These are phyloP conservation scores for Colletotrichum siamense DNA, from an alignment of 2,329 filamentous ascomycete species.

Conservation along the genomic window DNA sequence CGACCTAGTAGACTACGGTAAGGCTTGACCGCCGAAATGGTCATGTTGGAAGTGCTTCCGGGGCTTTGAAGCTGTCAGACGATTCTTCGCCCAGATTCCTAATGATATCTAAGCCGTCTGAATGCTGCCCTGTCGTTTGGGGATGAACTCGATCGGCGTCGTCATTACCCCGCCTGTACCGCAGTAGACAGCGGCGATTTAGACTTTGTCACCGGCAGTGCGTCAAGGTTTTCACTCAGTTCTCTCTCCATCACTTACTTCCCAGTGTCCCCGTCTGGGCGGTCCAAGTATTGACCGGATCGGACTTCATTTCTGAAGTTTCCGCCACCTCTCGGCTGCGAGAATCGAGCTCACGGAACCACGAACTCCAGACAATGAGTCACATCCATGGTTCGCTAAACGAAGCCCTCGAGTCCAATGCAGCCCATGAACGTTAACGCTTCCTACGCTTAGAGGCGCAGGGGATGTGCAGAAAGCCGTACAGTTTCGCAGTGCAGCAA, in stretches of 20 bases:
- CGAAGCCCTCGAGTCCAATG: neutral
- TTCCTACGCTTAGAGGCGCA: neutral
- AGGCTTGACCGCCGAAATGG: neutral
- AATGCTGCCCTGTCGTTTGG: neutral
- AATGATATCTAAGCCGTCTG: neutral
- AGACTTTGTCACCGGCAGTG: neutral
- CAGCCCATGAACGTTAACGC: neutral
- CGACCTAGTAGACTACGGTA: neutral
- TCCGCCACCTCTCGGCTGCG: neutral
- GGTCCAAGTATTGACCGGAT: neutral
- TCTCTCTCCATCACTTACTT: neutral
- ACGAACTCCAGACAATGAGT: neutral
- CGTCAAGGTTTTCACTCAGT: neutral
- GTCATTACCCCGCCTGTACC: neutral
- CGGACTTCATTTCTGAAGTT: neutral
- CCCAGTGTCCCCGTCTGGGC: neutral
- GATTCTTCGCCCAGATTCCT: neutral
- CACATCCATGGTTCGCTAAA: neutral
- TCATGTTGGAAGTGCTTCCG: neutral
- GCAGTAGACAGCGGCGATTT: no score
- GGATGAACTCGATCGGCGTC: neutral
- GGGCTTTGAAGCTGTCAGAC: neutral
- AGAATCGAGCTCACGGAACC: neutral
- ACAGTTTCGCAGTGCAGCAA: neutral
- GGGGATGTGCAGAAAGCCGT: neutral